These are phyloP conservation scores for Diaporthe vexans DNA, from an alignment of 2,329 filamentous ascomycete genomes.

Conservation along the genomic window DNA sequence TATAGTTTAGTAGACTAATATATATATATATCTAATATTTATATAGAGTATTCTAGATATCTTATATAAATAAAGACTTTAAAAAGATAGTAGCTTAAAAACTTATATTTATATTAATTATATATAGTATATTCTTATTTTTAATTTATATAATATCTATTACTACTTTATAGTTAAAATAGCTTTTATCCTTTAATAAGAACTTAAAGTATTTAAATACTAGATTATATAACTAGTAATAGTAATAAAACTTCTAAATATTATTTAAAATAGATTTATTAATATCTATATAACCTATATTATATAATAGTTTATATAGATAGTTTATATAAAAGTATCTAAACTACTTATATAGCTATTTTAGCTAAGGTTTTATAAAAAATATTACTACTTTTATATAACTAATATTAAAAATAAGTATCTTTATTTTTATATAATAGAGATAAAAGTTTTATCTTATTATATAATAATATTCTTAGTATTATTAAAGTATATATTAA, in stretches of 20 bases:
- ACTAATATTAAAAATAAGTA: no score
- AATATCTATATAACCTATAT: not conserved
- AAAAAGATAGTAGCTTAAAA: not conserved
- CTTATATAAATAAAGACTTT: not conserved
- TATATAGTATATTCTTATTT: not conserved
- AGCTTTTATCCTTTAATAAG: not conserved
- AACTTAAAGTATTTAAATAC: not conserved
- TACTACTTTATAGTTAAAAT: not conserved
- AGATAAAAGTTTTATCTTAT: not conserved
- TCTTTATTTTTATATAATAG: no score
- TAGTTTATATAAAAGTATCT: not conserved
- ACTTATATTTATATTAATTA: not conserved
- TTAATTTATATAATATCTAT: not conserved
- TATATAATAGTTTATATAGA: no score
- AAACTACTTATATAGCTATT: fast-evolving
- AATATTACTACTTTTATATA: no score
- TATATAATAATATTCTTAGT: not conserved
- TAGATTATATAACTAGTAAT: not conserved
- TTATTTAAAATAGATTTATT: not conserved
- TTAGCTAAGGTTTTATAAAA: not conserved
- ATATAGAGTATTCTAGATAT: not conserved
- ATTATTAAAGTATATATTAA: not conserved
- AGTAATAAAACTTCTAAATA: not conserved
- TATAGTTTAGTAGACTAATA: no score
- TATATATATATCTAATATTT: not conserved